Evolutionary conservation across 148 eudicot species (phyloP), one percentile per base, ranked within the genome.

Genomic region (Pouteria glomerata): DNA sequence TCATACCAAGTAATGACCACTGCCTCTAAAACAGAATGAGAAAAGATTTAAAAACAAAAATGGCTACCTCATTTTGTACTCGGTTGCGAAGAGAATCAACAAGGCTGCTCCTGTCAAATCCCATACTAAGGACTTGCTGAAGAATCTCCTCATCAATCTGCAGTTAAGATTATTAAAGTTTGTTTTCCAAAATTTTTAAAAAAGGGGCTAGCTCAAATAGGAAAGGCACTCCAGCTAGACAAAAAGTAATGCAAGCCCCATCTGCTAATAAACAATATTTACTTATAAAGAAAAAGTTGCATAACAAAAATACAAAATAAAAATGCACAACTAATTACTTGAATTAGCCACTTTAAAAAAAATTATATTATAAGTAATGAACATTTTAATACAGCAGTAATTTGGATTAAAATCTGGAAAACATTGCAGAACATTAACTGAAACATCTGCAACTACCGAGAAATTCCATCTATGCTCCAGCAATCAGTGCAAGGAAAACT

Each of bases 141-240:
- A 85, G 84, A 71, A 85, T 80, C 35, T 82, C 89, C 76, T 85
- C 89, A 58, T 85, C 86, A 69, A 83, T 80, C 86, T 85, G 84
- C 65, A 74, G 71, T 47, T 8, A 51, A 56, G 18, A 41, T 52
- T 56, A 52, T 48, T 42, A 52, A 26, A 39, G 44, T 39, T 10
- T n/a, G n/a, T n/a, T n/a, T n/a, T n/a, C n/a, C n/a, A n/a, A n/a
- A n/a, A n/a, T n/a, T n/a, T n/a, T n/a, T n/a, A n/a, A n/a, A n/a
- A n/a, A n/a, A n/a, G n/a, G n/a, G n/a, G n/a, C n/a, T n/a, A n/a
- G n/a, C n/a, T n/a, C n/a, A n/a, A n/a, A n/a, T n/a, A n/a, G n/a
- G n/a, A n/a, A n/a, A n/a, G n/a, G n/a, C n/a, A n/a, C n/a, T n/a
- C n/a, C n/a, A n/a, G n/a, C n/a, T n/a, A n/a, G n/a, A n/a, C n/a